Evolutionary conservation across 345 rosid genomes (phyloP).

Genomic region (Heritiera fomes): DNA sequence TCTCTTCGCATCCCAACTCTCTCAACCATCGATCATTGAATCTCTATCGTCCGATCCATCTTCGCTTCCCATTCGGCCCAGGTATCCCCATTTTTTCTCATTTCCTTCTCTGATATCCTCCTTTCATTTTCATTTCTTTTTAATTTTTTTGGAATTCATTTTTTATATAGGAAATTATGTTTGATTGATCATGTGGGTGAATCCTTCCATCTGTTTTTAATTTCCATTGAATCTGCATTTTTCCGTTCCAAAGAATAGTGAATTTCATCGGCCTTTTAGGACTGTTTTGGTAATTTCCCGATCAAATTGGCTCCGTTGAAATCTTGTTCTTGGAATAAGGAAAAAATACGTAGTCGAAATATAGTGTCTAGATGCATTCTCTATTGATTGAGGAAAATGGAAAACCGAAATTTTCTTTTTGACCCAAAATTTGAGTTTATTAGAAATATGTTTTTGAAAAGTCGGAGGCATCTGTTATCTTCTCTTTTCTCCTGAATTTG

Average conservation of each 20-base stretch:
- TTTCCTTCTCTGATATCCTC: not conserved
- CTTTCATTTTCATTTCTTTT: not conserved
- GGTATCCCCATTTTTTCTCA: not conserved
- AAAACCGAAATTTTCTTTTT: not conserved
- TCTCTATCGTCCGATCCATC: slow-evolving; percentile 28
- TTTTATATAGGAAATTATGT: not conserved
- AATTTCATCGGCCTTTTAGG: not conserved
- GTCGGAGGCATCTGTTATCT: not conserved
- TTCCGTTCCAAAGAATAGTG: not conserved
- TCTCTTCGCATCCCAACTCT: slow-evolving; percentile 1
- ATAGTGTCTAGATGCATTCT: not conserved
- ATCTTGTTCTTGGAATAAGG: not conserved
- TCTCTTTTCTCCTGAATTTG: slow-evolving; percentile 1
- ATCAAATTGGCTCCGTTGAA: not conserved
- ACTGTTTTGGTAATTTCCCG: not conserved
- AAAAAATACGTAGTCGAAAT: not conserved
- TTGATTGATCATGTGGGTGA: slow-evolving; percentile 11
- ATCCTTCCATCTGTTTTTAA: not conserved
- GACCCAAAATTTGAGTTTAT: not conserved
- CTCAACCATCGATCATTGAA: slow-evolving; percentile 17
- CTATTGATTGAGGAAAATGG: not conserved
- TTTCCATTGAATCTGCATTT: slow-evolving; percentile 16
- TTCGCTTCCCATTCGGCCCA: slow-evolving; percentile 15
- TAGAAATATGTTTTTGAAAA: no score
- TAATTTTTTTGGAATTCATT: not conserved